Conservation (phyloP, 108 stramenopile species). For the Cylindrotheca closterium region DNA sequence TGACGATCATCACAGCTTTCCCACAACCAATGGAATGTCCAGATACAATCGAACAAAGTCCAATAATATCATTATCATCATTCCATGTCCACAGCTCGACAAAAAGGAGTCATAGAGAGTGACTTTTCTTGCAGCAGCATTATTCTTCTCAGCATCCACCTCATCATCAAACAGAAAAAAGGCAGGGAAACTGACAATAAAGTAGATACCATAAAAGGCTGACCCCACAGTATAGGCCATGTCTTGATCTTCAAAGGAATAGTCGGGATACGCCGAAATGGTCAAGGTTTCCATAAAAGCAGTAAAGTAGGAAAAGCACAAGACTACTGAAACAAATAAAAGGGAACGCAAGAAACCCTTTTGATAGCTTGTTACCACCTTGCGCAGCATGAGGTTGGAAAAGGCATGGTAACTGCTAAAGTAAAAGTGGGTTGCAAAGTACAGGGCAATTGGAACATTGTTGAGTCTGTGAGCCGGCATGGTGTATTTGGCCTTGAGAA, state of each 20-base stretch:
- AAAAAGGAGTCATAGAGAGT: constrained; percentile 76
- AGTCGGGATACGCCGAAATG: constrained; percentile 95
- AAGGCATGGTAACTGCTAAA: constrained; percentile 94
- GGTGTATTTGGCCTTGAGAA: constrained; percentile 93
- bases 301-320: constrained; percentile 81
- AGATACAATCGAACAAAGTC: constrained; percentile 90
- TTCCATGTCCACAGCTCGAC: constrained; percentile 83
- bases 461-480: constrained; percentile 94
- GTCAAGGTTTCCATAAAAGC: constrained; percentile 98
- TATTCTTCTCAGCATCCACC: constrained; percentile 35
- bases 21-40: constrained; percentile 79
- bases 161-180: constrained; percentile 82
- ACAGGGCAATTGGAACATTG: constrained; percentile 94
- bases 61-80: constrained; percentile 91
- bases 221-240: constrained; percentile 49
- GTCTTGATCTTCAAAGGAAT: constrained; percentile 86
- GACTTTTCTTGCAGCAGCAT: constrained; percentile 18
- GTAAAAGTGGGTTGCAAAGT: constrained; percentile 96
- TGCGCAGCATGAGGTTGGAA: constrained; percentile 87
- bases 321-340: constrained; percentile 57
- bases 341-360: constrained; percentile 38
- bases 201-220: constrained; percentile 98
- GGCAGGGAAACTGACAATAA: constrained; percentile 94
- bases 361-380: constrained; percentile 60
- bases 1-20: constrained; percentile 2